These are phyloP conservation scores for Pseudozyma pruni DNA, from an alignment of 1,284 basidiomycete species.

Conservation along the genomic window DNA sequence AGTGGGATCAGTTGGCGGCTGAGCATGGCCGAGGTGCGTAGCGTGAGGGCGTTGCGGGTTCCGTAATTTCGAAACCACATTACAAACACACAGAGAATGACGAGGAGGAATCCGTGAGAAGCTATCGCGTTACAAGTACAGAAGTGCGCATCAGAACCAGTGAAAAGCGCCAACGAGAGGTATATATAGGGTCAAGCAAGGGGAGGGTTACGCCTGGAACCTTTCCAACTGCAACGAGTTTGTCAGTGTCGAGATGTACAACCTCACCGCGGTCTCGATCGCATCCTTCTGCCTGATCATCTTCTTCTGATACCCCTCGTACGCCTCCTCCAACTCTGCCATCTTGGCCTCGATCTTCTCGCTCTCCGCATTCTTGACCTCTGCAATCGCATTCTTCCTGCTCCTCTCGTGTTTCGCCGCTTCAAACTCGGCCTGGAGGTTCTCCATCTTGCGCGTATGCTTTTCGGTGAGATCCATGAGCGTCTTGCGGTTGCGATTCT, in stretches of 20 bases:
- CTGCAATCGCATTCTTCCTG: conserved; percentile 31
- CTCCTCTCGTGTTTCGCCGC: conserved; percentile 33
- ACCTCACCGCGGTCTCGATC: conserved; percentile 36
- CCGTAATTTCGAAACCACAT: no score
- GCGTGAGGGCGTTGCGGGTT: conserved; percentile 35
- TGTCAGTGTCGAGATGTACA: conserved; percentile 46
- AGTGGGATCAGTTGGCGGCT: conserved; percentile 60
- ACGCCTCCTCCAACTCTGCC: conserved; percentile 35
- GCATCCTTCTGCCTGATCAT: conserved; percentile 48
- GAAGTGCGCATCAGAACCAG: neutral
- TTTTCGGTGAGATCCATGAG: conserved; percentile 50
- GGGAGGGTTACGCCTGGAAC: conserved; percentile 14
- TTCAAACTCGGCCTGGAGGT: conserved; percentile 42
- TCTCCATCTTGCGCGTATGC: conserved; percentile 47
- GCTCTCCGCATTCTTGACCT: conserved; percentile 31
- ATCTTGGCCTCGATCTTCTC: conserved; percentile 55
- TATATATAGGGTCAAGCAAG: conserved; percentile 11
- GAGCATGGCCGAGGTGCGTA: conserved; percentile 54
- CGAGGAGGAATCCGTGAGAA: no score
- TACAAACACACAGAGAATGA: no score
- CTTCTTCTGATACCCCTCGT: conserved; percentile 45
- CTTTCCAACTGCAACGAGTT: conserved; percentile 38
- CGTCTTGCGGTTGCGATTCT: conserved; percentile 46
- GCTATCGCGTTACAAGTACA: conserved; percentile 30
- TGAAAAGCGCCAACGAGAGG: conserved; percentile 3